These are phyloP conservation scores for Aspergillus sp. DNA, from an alignment of 2,329 filamentous ascomycete species.

Conservation along the genomic window DNA sequence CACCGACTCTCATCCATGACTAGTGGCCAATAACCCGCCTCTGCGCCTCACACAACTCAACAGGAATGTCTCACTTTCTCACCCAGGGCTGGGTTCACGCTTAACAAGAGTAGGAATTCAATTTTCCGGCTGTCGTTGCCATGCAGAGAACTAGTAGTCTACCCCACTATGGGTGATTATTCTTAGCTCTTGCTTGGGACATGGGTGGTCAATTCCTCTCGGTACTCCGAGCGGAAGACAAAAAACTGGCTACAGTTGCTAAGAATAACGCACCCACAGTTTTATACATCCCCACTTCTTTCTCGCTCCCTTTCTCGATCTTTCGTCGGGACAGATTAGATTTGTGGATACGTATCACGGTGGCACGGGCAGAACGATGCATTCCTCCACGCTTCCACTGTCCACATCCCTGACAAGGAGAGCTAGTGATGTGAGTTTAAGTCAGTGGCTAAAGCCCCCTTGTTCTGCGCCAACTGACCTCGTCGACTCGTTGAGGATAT, in stretches of 20 bases:
- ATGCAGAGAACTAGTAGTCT: neutral
- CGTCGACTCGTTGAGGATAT: neutral
- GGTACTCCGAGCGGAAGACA: neutral
- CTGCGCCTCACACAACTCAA: constrained; percentile 28
- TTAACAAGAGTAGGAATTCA: constrained; percentile 6
- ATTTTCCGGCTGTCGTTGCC: neutral
- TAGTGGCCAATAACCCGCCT: constrained; percentile 30
- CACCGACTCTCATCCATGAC: constrained; percentile 21
- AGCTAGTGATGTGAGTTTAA: neutral
- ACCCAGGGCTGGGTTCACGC: constrained; percentile 22
- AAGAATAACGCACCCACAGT: constrained; percentile 12
- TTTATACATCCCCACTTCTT: constrained; percentile 8
- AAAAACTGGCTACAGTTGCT: constrained; percentile 8
- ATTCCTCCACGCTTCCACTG: neutral
- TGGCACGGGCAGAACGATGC: neutral
- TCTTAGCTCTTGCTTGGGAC: constrained; percentile 7
- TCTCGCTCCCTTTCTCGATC: constrained; percentile 4
- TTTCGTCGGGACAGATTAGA: neutral
- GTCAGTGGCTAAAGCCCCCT: neutral
- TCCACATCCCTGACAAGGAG: neutral
- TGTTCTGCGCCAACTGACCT: neutral
- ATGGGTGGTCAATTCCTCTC: neutral
- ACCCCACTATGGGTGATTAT: constrained; percentile 18
- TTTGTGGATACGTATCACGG: neutral
- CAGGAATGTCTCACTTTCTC: constrained; percentile 31